Evolutionary conservation across 2,329 filamentous ascomycete species (phyloP).

Genomic region (Botrytis medusae): DNA sequence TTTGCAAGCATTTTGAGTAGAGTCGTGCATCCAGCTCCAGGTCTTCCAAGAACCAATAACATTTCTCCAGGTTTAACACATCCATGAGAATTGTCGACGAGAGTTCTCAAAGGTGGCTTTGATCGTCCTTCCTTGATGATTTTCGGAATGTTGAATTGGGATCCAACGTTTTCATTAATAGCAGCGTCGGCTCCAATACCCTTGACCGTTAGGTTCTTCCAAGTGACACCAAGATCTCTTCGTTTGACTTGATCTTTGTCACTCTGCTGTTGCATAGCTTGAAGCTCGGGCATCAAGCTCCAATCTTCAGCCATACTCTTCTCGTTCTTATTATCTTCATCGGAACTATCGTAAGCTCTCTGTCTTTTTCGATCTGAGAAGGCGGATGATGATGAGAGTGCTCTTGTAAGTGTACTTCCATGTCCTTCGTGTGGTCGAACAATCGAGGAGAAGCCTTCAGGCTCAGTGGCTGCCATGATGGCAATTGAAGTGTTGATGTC

Average conservation of each 20-base stretch:
- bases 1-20: conserved; percentile 70
- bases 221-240: conserved; percentile 41
- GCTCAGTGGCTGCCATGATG: conserved; percentile 26
- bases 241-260: conserved; percentile 33
- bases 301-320: conserved; percentile 33
- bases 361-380: conserved; percentile 25
- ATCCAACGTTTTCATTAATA: conserved; percentile 36
- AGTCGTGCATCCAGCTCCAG: conserved; percentile 69
- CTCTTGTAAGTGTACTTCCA: conserved; percentile 20
- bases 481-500: neutral
- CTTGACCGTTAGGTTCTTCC: conserved; percentile 37
- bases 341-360: conserved; percentile 30
- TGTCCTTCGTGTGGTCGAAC: conserved; percentile 6
- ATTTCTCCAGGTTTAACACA: conserved; percentile 73
- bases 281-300: conserved; percentile 37
- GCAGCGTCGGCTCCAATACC: conserved; percentile 38
- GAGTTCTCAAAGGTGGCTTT: conserved; percentile 63
- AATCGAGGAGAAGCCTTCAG: conserved; percentile 23
- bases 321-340: conserved; percentile 27
- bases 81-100: conserved; percentile 64
- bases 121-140: conserved; percentile 48
- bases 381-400: conserved; percentile 20
- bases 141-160: conserved; percentile 33
- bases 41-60: conserved; percentile 67
- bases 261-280: conserved; percentile 28